Conservation (phyloP, 192 early-diverging fungal species). For the Mortierella claussenii region DNA sequence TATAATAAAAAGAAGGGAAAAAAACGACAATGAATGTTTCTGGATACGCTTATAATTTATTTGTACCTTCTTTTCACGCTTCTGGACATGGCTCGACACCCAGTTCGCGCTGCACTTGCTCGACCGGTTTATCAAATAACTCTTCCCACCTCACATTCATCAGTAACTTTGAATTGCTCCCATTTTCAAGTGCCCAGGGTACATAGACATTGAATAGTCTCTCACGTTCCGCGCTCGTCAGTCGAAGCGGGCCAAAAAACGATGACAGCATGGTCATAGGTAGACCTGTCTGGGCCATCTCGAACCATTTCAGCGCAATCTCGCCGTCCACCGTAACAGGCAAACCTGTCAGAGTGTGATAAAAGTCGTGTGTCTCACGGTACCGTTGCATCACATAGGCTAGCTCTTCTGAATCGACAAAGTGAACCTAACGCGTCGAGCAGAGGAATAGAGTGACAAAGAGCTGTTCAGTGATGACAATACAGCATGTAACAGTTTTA, state of each 20-base stretch:
- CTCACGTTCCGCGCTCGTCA: conserved; percentile 67
- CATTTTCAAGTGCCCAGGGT: conserved; percentile 95
- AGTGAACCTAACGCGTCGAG: conserved; percentile 89
- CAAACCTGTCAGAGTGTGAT: conserved; percentile 88
- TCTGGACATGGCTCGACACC: conserved; percentile 64
- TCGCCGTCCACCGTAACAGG: conserved; percentile 87
- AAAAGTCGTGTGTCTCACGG: conserved; percentile 95
- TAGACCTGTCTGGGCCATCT: conserved; percentile 90
- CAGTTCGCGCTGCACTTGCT: conserved; percentile 78
- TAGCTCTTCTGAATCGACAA: conserved; percentile 89
- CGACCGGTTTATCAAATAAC: conserved; percentile 71
- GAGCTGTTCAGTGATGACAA: neutral
- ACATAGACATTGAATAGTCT: conserved; percentile 77
- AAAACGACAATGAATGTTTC: neutral
- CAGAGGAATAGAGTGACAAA: neutral
- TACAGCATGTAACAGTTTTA: neutral
- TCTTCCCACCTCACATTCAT: conserved; percentile 95
- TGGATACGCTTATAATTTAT: no score
- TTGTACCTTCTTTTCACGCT: conserved; percentile 16
- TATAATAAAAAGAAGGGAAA: neutral
- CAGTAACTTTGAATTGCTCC: conserved; percentile 73
- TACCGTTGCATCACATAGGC: conserved; percentile 95
- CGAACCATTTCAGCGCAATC: conserved; percentile 95
- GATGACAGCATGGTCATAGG: conserved; percentile 89
- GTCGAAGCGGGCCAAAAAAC: conserved; percentile 82